Base-by-base conservation (phyloP, 305 asterid species). In the Salvia sclarea region DNA sequence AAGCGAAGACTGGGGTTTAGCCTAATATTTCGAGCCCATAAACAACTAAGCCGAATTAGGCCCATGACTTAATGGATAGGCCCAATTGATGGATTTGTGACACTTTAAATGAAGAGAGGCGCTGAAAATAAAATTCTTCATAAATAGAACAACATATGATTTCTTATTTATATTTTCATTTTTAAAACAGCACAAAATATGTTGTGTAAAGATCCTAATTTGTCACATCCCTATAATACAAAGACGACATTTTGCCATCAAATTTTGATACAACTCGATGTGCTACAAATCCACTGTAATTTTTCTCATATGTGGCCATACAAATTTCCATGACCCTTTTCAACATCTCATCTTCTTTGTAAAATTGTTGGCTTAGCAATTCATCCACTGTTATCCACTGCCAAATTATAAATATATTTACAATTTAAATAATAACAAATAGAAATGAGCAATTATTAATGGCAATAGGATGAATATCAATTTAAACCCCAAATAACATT, bases 321-420 rank as follows among this genome's bases (percentile, higher is more conserved):
- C 82, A 82, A 47, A 79, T 79, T 47, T 79, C 78, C 6, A 76
- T 76, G 2, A 71, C 75, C 75, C 56, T 82, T 55, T 69, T 74
- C 55, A 72, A 71, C 84, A 82, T 82, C 48, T 77, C 43, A 62
- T 79, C 82, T 65, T 79, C 87, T 72, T 65, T 18, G n/a, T 79
- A 82, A 62, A 68, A 79, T 61, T 66, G 66, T 11, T 82, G 81
- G 38, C 65, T 53, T 30, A 68, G 57, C 41, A 79, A 63, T 37
- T 79, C 82, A 5, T 82, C 79, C 48, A 44, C 61, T 67, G 30
- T 64, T 31, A 68, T 71, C 84, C 82, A 79, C 83, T 73, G 81
- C 0, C 35, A 17, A 28, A 3, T 24, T 6, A 57, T 0, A 69
- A 0, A 16, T 24, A n/a, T 52, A 16, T 35, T 5, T 7, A 9